A percentile compares a stretch with the other conserved stretches of the same genome.
phyloP scores from a whole-genome alignment of 106 monocot genomes.

The Chionographis japonica region DNA sequence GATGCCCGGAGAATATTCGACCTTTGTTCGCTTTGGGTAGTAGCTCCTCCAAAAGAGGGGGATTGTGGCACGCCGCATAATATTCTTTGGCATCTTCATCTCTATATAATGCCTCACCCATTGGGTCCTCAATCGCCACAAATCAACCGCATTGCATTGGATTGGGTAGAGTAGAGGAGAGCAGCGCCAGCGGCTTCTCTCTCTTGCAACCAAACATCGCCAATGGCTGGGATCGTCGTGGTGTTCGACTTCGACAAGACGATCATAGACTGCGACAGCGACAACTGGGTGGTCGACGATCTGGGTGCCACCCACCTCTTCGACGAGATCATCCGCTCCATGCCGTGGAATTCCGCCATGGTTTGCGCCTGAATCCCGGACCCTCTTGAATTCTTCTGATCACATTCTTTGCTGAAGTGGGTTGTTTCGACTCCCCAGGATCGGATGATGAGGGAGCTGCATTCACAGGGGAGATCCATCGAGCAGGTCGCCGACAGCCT shows the following conservation, averaged over 20 bases:
- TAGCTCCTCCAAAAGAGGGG: too few species aligned
- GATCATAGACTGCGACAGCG: constrained; percentile 87
- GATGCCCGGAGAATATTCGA: too few species aligned
- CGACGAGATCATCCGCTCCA: constrained; percentile 46
- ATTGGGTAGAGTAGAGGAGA: too few species aligned
- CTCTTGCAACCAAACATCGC: not conserved
- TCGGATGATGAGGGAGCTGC: constrained; percentile 47
- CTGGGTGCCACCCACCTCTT: constrained; percentile 55
- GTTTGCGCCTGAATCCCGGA: constrained; percentile 10
- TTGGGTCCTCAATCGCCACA: too few species aligned
- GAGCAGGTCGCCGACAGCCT: constrained; percentile 34
- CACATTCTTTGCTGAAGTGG: not conserved
- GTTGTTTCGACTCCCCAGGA: constrained; percentile 24
- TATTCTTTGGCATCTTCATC: too few species aligned
- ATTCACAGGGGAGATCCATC: constrained; percentile 31
- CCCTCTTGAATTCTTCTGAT: not conserved
- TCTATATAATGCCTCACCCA: too few species aligned
- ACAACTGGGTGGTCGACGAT: constrained; percentile 71
- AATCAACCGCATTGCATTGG: too few species aligned
- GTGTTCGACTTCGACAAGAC: constrained; percentile 96
- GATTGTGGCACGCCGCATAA: too few species aligned
- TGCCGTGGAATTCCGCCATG: constrained; percentile 77
- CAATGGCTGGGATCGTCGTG: constrained; percentile 53
- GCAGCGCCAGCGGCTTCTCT: too few species aligned
- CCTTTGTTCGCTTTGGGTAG: too few species aligned